phyloP scores from a whole-genome alignment of 1,284 basidiomycete species.

The Irpex sp. region DNA sequence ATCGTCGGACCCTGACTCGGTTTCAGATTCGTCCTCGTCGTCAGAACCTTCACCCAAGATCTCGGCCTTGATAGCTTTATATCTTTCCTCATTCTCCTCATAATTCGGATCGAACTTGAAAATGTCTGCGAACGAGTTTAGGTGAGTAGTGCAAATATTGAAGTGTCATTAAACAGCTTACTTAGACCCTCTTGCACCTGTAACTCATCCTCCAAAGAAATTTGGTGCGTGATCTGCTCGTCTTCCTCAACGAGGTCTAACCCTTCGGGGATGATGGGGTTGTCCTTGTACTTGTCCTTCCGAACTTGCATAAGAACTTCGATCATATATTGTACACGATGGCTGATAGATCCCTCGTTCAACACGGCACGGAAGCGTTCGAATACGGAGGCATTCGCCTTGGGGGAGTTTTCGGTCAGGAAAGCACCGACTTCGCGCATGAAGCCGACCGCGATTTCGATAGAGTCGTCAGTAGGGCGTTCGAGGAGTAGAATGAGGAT shows the following conservation, averaged over 20 bases:
- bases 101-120: slow-evolving; percentile 95
- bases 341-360: slow-evolving; percentile 93
- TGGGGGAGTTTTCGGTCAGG: slow-evolving; percentile 90
- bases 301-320: slow-evolving; percentile 98
- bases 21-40: slow-evolving; percentile 63
- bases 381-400: slow-evolving; percentile 90
- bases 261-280: slow-evolving; percentile 90
- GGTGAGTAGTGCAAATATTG: slow-evolving; percentile 9
- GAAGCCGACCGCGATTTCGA: slow-evolving; percentile 97
- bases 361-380: slow-evolving; percentile 96
- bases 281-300: slow-evolving; percentile 99
- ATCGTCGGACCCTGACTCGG: slow-evolving; percentile 53
- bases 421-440: slow-evolving; percentile 97
- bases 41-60: slow-evolving; percentile 89
- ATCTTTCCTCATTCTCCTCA: slow-evolving; percentile 91
- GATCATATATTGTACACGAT: slow-evolving; percentile 99
- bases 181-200: slow-evolving; percentile 93
- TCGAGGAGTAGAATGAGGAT: slow-evolving; percentile 94
- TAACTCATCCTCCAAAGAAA: slow-evolving; percentile 89
- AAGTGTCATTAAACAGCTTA: slow-evolving; percentile 38
- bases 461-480: slow-evolving; percentile 94
- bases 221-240: slow-evolving; percentile 93
- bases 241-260: slow-evolving; percentile 97
- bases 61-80: slow-evolving; percentile 87
- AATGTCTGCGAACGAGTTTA: slow-evolving; percentile 56